Conservation (phyloP, 2,329 filamentous ascomycete genomes). For the Triangularia verruculosa region DNA sequence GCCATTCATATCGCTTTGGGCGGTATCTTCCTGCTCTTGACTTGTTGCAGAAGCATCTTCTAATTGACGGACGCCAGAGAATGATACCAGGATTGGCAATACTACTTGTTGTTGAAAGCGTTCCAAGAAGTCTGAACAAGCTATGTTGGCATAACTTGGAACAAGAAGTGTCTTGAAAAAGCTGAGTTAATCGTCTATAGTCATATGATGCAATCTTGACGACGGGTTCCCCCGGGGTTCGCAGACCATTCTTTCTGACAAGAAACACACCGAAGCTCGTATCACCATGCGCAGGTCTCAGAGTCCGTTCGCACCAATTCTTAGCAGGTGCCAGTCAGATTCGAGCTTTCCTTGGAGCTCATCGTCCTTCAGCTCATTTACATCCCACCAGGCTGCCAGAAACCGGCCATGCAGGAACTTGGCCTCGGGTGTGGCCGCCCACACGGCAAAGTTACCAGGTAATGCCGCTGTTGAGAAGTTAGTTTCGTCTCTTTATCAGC, state of each 20-base stretch:
- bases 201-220: background rate
- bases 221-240: background rate
- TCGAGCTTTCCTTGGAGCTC: conserved; percentile 12
- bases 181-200: background rate
- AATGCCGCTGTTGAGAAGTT: conserved; percentile 17
- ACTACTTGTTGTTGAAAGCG: too few species aligned
- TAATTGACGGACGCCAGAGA: background rate
- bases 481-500: background rate
- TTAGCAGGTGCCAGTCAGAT: conserved; percentile 15
- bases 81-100: background rate
- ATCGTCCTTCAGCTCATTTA: conserved; percentile 25
- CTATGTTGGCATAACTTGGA: background rate
- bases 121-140: too few species aligned
- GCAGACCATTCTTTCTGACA: background rate
- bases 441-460: conserved; percentile 26
- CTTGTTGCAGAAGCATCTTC: background rate
- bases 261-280: background rate
- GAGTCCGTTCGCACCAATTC: conserved; percentile 7
- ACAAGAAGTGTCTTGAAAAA: background rate
- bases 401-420: conserved; percentile 27
- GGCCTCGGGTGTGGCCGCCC: conserved; percentile 25
- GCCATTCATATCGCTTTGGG: background rate
- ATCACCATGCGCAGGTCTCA: background rate
- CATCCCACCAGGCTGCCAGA: conserved; percentile 24
- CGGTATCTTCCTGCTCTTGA: background rate